Percentiles rank a stretch among this genome's conserved stretches.
Conservation (phyloP, 176 grass and related monocot species). For the Paspalum vaginatum region DNA sequence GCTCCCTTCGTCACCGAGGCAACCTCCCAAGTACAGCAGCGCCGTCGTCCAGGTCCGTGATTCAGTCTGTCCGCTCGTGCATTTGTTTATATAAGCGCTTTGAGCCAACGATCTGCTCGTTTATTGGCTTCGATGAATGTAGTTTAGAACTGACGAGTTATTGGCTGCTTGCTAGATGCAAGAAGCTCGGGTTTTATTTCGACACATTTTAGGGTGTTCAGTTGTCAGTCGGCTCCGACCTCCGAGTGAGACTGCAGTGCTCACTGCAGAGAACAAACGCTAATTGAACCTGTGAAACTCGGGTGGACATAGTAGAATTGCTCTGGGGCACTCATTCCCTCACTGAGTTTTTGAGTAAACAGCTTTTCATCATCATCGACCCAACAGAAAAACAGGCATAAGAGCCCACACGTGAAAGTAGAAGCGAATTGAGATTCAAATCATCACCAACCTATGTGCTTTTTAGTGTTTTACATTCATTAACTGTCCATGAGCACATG, state of each 20-base stretch:
- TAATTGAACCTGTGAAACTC: neutral
- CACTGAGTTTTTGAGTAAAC: neutral
- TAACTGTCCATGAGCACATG: neutral
- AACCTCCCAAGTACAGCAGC: conserved; percentile 45
- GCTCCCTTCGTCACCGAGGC: conserved; percentile 43
- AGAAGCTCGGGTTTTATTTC: neutral
- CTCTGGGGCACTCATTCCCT: neutral
- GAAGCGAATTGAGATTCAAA: neutral
- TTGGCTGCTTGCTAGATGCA: neutral
- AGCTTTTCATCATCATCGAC: neutral
- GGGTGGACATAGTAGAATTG: neutral
- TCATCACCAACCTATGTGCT: neutral
- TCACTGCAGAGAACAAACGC: neutral
- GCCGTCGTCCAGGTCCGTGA: conserved; percentile 25
- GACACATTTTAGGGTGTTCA: neutral
- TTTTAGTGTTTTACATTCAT: neutral
- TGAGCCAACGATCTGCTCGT: neutral
- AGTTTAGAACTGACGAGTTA: neutral
- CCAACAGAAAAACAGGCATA: neutral
- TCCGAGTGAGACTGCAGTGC: no score
- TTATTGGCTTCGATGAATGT: no score
- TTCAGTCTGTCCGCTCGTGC: neutral
- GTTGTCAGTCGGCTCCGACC: neutral
- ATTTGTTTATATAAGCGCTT: neutral
- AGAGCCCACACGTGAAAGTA: neutral